Percentiles rank a stretch among this genome's conserved stretches.
These are phyloP conservation scores for Thuidium tamariscinum DNA, from an alignment of 225 moss, liverwort and hornwort genomes.

Conservation along the genomic window DNA sequence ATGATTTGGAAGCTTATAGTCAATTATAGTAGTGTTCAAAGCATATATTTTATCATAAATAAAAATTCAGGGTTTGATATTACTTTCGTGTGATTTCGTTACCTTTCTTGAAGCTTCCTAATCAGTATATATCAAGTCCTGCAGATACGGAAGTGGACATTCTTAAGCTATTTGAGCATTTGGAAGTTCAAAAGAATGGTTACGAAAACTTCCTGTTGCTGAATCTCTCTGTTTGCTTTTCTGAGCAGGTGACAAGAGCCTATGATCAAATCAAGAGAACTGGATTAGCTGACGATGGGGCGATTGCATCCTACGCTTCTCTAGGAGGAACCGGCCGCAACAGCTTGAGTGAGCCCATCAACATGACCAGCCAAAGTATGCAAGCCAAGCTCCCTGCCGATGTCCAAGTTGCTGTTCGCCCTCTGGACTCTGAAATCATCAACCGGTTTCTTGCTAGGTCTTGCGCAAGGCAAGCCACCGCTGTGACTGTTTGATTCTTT, in stretches of 20 bases:
- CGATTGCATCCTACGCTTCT: conserved; percentile 52
- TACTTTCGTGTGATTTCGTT: not conserved
- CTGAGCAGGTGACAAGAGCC: conserved; percentile 66
- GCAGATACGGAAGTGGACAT: too few relatives aligned
- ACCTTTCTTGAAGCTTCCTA: not conserved
- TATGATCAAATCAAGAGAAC: conserved; percentile 86
- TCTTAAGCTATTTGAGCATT: not conserved
- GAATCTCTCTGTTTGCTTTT: not conserved
- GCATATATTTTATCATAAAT: not conserved
- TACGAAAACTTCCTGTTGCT: not conserved
- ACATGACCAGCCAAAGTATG: conserved; percentile 63
- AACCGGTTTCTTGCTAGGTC: conserved; percentile 67
- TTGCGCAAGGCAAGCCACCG: conserved; percentile 64
- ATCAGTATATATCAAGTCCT: not conserved
- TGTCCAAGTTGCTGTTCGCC: conserved; percentile 64
- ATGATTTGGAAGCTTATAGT: not conserved
- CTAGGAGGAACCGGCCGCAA: conserved; percentile 76
- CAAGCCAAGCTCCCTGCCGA: conserved; percentile 42
- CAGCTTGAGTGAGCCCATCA: conserved; percentile 80
- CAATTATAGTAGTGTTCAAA: not conserved
- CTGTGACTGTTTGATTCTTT: conserved; percentile 8
- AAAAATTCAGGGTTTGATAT: not conserved
- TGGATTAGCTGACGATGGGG: conserved; percentile 57
- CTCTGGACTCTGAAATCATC: conserved; percentile 76
- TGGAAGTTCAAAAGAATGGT: not conserved